Conservation (phyloP, 2,329 filamentous ascomycete species). For the Penicillium frequentans region DNA sequence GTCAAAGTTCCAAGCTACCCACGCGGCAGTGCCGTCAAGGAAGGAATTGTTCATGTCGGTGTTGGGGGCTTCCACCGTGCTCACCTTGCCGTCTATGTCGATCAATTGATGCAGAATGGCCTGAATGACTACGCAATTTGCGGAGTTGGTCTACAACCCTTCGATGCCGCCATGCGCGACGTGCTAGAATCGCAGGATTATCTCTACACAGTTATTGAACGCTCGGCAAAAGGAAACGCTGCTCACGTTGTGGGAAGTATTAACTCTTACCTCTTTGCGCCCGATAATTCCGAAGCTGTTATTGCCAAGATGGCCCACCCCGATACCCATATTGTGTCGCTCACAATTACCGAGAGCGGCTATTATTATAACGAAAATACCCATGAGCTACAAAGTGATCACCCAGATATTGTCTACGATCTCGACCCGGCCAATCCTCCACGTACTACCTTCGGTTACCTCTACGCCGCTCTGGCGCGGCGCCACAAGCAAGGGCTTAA, state of each 20-base stretch:
- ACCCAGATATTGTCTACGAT: slow-evolving; percentile 53
- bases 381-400: slow-evolving; percentile 51
- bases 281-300: slow-evolving; percentile 53
- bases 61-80: slow-evolving; percentile 58
- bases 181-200: slow-evolving; percentile 50
- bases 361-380: slow-evolving; percentile 61
- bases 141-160: slow-evolving; percentile 54
- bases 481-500: slow-evolving; percentile 49
- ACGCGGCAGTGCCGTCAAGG: slow-evolving; percentile 47
- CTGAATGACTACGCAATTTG: slow-evolving; percentile 52
- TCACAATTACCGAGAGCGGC: slow-evolving; percentile 58
- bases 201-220: slow-evolving; percentile 57
- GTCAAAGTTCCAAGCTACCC: slow-evolving; percentile 47
- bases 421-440: slow-evolving; percentile 46
- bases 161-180: slow-evolving; percentile 54
- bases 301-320: slow-evolving; percentile 57
- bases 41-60: slow-evolving; percentile 57
- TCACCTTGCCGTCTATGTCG: slow-evolving; percentile 54
- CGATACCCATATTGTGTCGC: slow-evolving; percentile 55
- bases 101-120: slow-evolving; percentile 49
- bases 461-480: slow-evolving; percentile 52
- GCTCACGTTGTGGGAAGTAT: slow-evolving; percentile 55
- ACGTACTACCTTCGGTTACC: slow-evolving; percentile 54
- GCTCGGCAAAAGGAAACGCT: slow-evolving; percentile 52
- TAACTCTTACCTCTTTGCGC: slow-evolving; percentile 54